Base-by-base conservation (phyloP, 2,329 filamentous ascomycete genomes). In the Cercospora zeae-maydis region DNA sequence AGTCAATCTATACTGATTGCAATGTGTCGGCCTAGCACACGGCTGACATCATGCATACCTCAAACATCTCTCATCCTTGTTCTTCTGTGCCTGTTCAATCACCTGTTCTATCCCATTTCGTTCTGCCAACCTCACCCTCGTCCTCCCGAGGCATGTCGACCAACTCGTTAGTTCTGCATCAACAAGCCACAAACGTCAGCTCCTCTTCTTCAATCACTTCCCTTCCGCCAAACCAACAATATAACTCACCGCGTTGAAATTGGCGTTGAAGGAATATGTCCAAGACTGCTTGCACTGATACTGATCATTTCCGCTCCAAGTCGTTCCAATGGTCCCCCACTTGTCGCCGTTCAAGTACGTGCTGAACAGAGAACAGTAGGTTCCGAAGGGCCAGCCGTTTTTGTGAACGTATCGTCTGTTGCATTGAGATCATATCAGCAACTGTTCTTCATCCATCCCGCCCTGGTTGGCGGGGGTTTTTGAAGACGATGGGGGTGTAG, bases 331-430 rank as follows among this genome's bases (percentile, higher is more conserved):
- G n/a, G 59, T 64, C 13, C 69, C 70, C 59, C 61, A 71, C 10
- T 31, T 24, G 24, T 21, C 34, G 13, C 39, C 45, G 42, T 61
- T 58, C 11, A 71, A 61, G 4, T 63, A 56, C 4, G 62, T 64
- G 58, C 64, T 61, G 62, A 64, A 73, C 13, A 73, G 52, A 4
- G 63, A 59, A 61, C 71, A 73, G 59, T 68, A 70, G 8, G 71
- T 73, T 13, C 71, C 71, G 30, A 62, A 66, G 1, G 70, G 61
- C 16, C 59, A 52, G n/a, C 63, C 58, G 57, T 72, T 69, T 66
- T 70, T 72, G 61, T 72, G 59, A 30, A 72, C 53, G 61, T 67
- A 69, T 59, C 53, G 27, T 3, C 55, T 58, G 37, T 31, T 14
- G 19, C 5, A 8, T 7, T 3, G 9, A 39, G 21, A 16, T 2